Base-by-base conservation (phyloP, 176 grass and related monocot species). In the Olyra latifolia region DNA sequence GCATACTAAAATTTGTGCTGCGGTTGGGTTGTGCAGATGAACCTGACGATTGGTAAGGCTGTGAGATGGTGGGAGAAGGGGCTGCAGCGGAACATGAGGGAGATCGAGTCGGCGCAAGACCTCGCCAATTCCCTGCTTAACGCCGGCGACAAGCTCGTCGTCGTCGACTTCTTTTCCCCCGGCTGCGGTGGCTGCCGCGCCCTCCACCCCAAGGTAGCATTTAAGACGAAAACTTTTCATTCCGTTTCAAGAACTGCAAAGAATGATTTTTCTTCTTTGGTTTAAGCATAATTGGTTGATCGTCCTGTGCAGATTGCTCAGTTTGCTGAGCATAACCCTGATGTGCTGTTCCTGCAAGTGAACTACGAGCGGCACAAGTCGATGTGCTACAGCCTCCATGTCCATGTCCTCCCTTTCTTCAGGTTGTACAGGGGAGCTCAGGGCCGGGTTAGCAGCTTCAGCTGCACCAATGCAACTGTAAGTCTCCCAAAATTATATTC, bases 401-500 rank as follows among this genome's bases (percentile, higher is more conserved):
- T 99, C 38, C 92, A 93, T 78, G 96, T 99, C 69, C 92, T 99
- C 23, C 96, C 96, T 0, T 99, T 99, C 82, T 99, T 99, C 80
- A 83, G 92, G 82, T 93, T 99, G 67, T 99, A 93, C 69, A 77
- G 90, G 45, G 96, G 96, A 74, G 88, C 92, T 7, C 86, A 99
- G 52, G 96, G 96, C 4, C 72, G 90, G 6, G 82, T 99, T 24
- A 91, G 88, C 69, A 91, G 96, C 78, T 99, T 99, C 93, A 99
- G 96, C 84, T 99, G 96, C 93, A 99, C 96, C 29, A 95, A 89
- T 22, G 92, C 93, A 76, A 99, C 96, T 2, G 96, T 95, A 82
- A 86, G 71, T 47, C 64, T 30, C 72, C 68, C 54, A 20, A 43
- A 7, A n/a, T 20, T 3, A 19, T 25, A 6, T 23, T 52, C 24